Conservation (phyloP, 148 eudicot species). For the Linanthus parryae region DNA sequence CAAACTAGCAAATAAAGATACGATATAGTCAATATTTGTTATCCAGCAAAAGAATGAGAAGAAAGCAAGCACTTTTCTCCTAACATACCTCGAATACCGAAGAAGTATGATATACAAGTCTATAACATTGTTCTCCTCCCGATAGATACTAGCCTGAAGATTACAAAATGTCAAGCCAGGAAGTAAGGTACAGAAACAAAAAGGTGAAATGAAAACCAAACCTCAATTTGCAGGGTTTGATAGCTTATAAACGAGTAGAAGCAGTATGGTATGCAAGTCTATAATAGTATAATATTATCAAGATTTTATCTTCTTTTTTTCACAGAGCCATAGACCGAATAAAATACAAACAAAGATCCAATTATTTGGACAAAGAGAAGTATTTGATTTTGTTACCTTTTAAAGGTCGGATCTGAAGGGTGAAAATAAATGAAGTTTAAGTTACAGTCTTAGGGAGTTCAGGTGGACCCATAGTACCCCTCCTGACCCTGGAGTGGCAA, state of each 20-base stretch:
- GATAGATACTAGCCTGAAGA: slow-evolving; percentile 63
- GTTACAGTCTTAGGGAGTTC: too few species aligned
- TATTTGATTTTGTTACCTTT: not conserved
- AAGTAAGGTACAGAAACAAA: slow-evolving; percentile 6
- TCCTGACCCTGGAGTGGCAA: too few species aligned
- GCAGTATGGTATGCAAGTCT: too few species aligned
- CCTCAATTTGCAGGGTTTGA: not conserved
- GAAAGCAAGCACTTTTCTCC: slow-evolving; percentile 7
- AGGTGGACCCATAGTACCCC: too few species aligned
- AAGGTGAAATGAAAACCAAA: not conserved
- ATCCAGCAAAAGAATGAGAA: slow-evolving; percentile 10
- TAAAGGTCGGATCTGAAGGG: too few species aligned
- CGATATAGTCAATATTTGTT: too few species aligned
- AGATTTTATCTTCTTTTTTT: too few species aligned
- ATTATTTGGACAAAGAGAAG: not conserved
- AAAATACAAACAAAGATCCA: too few species aligned
- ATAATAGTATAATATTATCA: too few species aligned
- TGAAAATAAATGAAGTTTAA: too few species aligned
- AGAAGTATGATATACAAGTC: slow-evolving; percentile 87
- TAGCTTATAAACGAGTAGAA: not conserved
- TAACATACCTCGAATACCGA: slow-evolving; percentile 78
- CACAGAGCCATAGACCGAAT: too few species aligned
- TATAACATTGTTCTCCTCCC: slow-evolving; percentile 62
- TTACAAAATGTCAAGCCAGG: slow-evolving; percentile 4
- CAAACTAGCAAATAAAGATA: slow-evolving; percentile 48